Evolutionary conservation across 768 basidiomycete genomes (phyloP), one percentile per base, ranked within the genome.

Genomic region (Sporobolomyces phaffii): DNA sequence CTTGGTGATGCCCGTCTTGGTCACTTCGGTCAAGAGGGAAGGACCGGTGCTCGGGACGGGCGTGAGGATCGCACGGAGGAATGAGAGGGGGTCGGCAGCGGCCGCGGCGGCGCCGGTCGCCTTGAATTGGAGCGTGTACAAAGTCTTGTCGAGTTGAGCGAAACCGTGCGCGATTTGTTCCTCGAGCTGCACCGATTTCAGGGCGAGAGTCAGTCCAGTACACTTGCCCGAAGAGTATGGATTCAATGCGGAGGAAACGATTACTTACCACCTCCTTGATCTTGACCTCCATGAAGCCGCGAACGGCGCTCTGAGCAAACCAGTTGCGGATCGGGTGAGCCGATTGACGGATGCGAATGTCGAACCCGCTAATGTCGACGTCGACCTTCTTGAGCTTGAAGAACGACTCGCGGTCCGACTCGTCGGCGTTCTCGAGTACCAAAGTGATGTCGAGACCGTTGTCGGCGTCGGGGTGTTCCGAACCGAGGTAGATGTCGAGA

Each of bases 391-490:
- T 78, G 75, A 80, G 77, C 61, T 73, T 75, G 74, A 80, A 80
- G 78, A 78, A 80, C 5, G 77, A 74, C 76, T 80, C 79, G 44
- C 75, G 68, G 70, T 79, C 78, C 7, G 75, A 73, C 58, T 77
- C 77, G 53, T 73, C 69, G 40, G 79, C 79, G 70, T 79, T 79
- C 74, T 78, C 78, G 47, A 80, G 71, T 10, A 75, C 76, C 62
- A 80, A 76, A 52, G 79, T 78, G 50, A 78, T 77, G 41, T 74
- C 72, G 65, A 80, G 76, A 15, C 79, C 79, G 65, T 78, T 65
- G 22, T 70, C 61, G 45, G 58, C 77, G 29, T 62, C 57, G 29
- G 61, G 43, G 57, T 63, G n/a, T 40, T 62, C 31, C 22, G 61
- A 74, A 18, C 78, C 79, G 62, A 80, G 77, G 40, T 75, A 65